Percentiles rank a stretch among this genome's conserved stretches.
Evolutionary conservation across 2,329 filamentous ascomycete genomes (phyloP).

Genomic region (Pseudovirgaria hyperparasitica): DNA sequence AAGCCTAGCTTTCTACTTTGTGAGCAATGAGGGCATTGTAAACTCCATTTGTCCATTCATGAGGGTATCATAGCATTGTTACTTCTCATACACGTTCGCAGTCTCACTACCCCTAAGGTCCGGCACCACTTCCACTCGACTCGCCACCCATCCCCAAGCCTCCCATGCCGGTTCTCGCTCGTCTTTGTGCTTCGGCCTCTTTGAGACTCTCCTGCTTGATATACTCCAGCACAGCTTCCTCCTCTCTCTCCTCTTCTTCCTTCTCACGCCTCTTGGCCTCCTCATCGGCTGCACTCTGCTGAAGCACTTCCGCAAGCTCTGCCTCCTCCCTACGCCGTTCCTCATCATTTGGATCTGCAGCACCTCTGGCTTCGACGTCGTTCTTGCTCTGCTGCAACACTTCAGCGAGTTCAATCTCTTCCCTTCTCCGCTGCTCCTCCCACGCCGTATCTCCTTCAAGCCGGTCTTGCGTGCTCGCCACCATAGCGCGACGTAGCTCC

Average conservation of each 20-base stretch:
- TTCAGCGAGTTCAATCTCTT: conserved; percentile 9
- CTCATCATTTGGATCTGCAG: conserved; percentile 1
- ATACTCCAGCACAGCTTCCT: conserved; percentile 64
- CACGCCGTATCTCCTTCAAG: conserved; percentile 6
- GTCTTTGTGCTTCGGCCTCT: conserved; percentile 43
- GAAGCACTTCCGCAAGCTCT: conserved; percentile 12
- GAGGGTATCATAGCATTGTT: too few relatives aligned
- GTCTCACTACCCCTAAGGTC: background rate
- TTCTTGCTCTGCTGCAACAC: conserved; percentile 7
- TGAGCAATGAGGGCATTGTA: too few relatives aligned
- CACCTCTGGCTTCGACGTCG: too few relatives aligned
- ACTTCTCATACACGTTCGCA: too few relatives aligned
- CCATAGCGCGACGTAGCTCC: conserved; percentile 22
- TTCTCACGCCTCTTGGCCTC: conserved; percentile 27
- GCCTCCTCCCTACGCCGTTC: conserved; percentile 13
- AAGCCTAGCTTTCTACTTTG: too few relatives aligned
- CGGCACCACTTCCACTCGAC: conserved; percentile 1
- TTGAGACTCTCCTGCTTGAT: conserved; percentile 63
- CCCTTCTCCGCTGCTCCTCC: conserved; percentile 3
- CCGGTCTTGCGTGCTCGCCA: conserved; percentile 16
- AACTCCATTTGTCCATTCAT: too few relatives aligned
- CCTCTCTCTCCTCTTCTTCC: conserved; percentile 42
- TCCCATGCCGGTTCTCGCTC: conserved; percentile 15
- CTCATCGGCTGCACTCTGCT: conserved; percentile 13
- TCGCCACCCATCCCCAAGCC: conserved; percentile 12